Conservation (phyloP, 2,329 filamentous ascomycete species). For the Pestalotiopsis sp. region DNA sequence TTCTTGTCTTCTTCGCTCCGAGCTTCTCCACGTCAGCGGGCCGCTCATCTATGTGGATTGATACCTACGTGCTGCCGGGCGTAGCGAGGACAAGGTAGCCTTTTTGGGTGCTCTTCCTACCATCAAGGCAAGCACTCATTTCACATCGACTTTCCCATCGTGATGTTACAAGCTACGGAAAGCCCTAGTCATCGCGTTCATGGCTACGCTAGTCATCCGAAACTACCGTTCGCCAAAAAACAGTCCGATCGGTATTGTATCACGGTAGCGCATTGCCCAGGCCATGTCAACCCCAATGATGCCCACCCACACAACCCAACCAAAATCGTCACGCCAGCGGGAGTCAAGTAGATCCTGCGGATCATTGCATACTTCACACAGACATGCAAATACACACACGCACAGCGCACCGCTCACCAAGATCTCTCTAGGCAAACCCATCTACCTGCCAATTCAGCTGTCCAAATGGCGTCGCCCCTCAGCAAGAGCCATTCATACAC, state of each 20-base stretch:
- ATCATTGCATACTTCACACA: neutral
- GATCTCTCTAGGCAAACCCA: neutral
- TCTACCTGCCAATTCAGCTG: neutral
- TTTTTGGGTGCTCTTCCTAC: neutral
- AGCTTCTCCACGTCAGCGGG: too few species aligned
- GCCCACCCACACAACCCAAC: neutral
- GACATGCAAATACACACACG: neutral
- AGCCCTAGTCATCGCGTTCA: neutral
- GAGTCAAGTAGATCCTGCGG: neutral
- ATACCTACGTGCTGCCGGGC: too few species aligned
- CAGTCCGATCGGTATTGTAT: neutral
- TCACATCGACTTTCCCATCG: too few species aligned
- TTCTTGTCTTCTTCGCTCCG: too few species aligned
- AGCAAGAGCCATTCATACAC: neutral
- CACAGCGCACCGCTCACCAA: neutral
- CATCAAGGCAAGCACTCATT: neutral
- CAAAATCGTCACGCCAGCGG: neutral
- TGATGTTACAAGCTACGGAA: neutral
- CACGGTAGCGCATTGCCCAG: neutral
- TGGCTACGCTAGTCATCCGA: slow-evolving; percentile 2
- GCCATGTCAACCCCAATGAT: neutral
- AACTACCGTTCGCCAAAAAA: slow-evolving; percentile 4
- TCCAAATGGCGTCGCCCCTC: too few species aligned
- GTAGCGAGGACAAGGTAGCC: too few species aligned
- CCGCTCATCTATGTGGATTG: too few species aligned